phyloP scores from a whole-genome alignment of 768 basidiomycete species.

The Hygrophoropsis aurantiaca region DNA sequence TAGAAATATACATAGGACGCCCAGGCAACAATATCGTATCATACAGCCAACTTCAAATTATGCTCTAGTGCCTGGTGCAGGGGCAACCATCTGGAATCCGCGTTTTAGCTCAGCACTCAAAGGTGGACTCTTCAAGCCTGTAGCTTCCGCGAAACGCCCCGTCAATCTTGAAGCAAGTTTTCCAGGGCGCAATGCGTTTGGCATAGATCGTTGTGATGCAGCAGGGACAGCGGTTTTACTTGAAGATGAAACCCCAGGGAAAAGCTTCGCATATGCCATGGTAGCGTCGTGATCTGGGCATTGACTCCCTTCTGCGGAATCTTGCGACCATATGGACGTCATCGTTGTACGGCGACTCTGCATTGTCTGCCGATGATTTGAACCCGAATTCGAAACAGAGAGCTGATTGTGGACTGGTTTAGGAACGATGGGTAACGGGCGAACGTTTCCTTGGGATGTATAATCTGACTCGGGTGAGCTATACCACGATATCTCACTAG shows the following conservation, averaged over 20 bases:
- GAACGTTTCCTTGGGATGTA: neutral
- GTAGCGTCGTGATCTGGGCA: slow-evolving; percentile 4
- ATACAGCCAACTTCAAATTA: no score
- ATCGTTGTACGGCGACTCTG: slow-evolving; percentile 14
- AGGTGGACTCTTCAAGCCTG: no score
- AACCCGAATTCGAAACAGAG: neutral
- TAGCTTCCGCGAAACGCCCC: neutral
- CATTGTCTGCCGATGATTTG: neutral
- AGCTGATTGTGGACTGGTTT: neutral
- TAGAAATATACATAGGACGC: no score
- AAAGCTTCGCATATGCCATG: slow-evolving; percentile 1
- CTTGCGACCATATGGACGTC: slow-evolving; percentile 27
- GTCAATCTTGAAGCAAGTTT: slow-evolving; percentile 3
- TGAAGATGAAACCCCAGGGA: neutral
- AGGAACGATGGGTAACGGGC: slow-evolving; percentile 11
- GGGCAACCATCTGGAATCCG: neutral
- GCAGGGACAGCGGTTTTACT: neutral
- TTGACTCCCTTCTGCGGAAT: slow-evolving; percentile 43
- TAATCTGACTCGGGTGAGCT: slow-evolving; percentile 4
- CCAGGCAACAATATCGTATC: no score
- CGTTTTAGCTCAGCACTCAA: no score
- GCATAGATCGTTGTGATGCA: neutral
- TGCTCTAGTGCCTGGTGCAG: no score
- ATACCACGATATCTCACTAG: slow-evolving; percentile 4
- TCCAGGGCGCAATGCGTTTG: slow-evolving; percentile 3